phyloP scores from a whole-genome alignment of 441 rosid genomes.

The Erodium moschatum region DNA sequence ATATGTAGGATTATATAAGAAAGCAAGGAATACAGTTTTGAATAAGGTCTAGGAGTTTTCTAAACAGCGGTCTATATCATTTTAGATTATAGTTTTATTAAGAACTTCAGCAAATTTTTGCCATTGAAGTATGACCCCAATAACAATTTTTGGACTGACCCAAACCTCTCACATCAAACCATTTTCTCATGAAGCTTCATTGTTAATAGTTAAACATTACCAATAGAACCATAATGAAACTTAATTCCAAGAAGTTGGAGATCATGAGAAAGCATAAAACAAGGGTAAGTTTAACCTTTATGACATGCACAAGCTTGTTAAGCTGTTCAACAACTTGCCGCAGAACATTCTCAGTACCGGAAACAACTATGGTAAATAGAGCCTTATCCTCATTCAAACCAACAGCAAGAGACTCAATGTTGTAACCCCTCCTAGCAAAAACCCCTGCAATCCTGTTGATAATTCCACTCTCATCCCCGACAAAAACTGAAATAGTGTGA shows the following conservation, averaged over 20 bases:
- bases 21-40: not conserved
- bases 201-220: not conserved
- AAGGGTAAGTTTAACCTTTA: slow-evolving; percentile 34
- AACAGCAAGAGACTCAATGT: slow-evolving; percentile 64
- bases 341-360: slow-evolving; percentile 51
- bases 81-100: not conserved
- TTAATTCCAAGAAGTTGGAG: not conserved
- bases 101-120: too few species aligned
- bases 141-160: not conserved
- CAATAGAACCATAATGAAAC: not conserved
- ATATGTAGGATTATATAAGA: not conserved
- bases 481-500: slow-evolving; percentile 63
- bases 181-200: not conserved
- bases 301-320: slow-evolving; percentile 62
- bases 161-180: not conserved
- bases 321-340: slow-evolving; percentile 62
- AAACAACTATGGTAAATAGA: slow-evolving; percentile 55
- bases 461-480: slow-evolving; percentile 71
- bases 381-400: slow-evolving; percentile 60
- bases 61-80: too few species aligned
- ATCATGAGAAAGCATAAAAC: not conserved
- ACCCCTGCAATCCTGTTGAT: slow-evolving; percentile 68
- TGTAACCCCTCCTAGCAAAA: slow-evolving; percentile 62
- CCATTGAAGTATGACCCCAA: not conserved
- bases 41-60: not conserved